A percentile compares a stretch with the other conserved stretches of the same genome.
These are phyloP conservation scores for Juglanconis oblonga DNA, from an alignment of 2,329 filamentous ascomycete species.

Conservation along the genomic window DNA sequence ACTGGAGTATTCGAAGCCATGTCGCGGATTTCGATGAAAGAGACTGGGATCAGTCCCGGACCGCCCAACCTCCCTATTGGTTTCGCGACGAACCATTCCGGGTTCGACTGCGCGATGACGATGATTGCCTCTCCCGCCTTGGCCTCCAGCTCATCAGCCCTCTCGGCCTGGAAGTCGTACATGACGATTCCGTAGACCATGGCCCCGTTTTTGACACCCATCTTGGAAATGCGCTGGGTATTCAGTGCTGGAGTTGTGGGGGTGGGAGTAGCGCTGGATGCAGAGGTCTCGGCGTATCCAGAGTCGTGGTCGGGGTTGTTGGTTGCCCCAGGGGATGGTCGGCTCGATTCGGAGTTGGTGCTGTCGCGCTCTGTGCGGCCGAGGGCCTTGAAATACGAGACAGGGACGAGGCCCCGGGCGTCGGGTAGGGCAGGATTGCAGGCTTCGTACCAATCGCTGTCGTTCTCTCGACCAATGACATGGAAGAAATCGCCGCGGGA, in stretches of 20 bases:
- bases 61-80: constrained; percentile 97
- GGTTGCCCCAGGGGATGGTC: constrained; percentile 42
- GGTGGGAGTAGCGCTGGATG: constrained; percentile 25
- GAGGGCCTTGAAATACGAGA: constrained; percentile 87
- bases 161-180: constrained; percentile 93
- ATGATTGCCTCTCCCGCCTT: constrained; percentile 96
- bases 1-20: constrained; percentile 86
- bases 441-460: constrained; percentile 95
- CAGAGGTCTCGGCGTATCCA: constrained; percentile 68
- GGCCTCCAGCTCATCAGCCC: constrained; percentile 93
- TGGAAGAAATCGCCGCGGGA: constrained; percentile 96
- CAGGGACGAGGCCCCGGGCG: constrained; percentile 87
- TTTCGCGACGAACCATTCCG: constrained; percentile 99
- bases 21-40: constrained; percentile 93
- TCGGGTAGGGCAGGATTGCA: constrained; percentile 89
- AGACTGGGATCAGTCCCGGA: constrained; percentile 91
- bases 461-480: constrained; percentile 93
- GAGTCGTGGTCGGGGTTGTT: constrained; percentile 82
- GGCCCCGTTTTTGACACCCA: constrained; percentile 58
- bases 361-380: constrained; percentile 92
- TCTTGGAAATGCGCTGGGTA: constrained; percentile 48
- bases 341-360: constrained; percentile 61
- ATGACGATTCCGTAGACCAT: constrained; percentile 97
- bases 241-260: constrained; percentile 32
- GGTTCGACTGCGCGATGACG: constrained; percentile 96